Percentiles rank a stretch among this genome's conserved stretches.
Conservation (phyloP, 2,329 filamentous ascomycete species). For the Colletotrichum siamense region DNA sequence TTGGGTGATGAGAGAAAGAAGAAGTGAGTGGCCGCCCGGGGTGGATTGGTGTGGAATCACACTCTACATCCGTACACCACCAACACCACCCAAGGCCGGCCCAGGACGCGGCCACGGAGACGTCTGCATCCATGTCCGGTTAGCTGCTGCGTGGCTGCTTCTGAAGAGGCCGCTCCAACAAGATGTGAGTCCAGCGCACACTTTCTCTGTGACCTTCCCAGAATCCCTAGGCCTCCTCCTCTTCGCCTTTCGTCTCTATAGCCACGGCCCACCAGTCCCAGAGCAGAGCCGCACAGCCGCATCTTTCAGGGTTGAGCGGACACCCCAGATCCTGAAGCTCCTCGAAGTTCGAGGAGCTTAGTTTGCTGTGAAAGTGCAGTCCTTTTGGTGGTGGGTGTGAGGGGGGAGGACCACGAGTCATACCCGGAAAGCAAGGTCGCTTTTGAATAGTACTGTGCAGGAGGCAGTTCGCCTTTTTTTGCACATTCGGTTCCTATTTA, state of each 20-base stretch:
- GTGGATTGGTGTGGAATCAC: not conserved
- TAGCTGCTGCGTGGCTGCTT: not conserved
- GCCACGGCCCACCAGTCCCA: too few relatives aligned
- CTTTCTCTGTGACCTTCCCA: not conserved
- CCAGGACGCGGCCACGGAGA: not conserved
- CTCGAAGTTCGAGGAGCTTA: not conserved
- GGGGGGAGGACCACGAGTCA: too few relatives aligned
- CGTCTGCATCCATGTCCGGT: not conserved
- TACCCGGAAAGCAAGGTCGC: too few relatives aligned
- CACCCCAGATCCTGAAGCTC: not conserved
- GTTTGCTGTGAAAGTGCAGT: not conserved
- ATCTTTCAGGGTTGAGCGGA: not conserved
- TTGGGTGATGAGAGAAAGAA: not conserved
- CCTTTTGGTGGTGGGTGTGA: not conserved
- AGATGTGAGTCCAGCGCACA: too few relatives aligned
- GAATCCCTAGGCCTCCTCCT: too few relatives aligned
- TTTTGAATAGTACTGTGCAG: not conserved
- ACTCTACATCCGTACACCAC: not conserved
- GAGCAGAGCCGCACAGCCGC: not conserved
- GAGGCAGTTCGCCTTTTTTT: not conserved
- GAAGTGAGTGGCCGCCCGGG: not conserved
- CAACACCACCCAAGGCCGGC: not conserved
- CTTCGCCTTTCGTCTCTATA: not conserved
- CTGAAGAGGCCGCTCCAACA: too few relatives aligned
- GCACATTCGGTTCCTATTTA: not conserved